A percentile compares a stretch with the other conserved stretches of the same genome.
phyloP scores from a whole-genome alignment of 2,329 filamentous ascomycete species.

The Pseudogymnoascus sp. region DNA sequence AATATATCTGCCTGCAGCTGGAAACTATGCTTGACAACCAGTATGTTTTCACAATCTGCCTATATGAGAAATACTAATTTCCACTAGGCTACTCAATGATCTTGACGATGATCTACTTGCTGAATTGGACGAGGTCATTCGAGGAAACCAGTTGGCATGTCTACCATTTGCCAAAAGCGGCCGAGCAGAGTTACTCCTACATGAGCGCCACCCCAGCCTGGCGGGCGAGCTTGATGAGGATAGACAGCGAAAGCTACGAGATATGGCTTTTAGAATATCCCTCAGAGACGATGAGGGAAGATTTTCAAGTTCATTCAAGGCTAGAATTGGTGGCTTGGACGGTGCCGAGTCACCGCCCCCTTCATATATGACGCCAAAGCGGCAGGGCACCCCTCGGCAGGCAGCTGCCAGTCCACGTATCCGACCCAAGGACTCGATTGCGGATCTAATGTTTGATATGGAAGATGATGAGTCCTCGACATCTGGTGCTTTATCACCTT shows the following conservation, averaged over 20 bases:
- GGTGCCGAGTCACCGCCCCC: conserved; percentile 36
- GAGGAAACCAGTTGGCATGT: conserved; percentile 70
- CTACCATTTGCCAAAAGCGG: conserved; percentile 72
- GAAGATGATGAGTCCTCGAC: conserved; percentile 48
- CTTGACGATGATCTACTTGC: conserved; percentile 75
- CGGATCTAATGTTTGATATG: conserved; percentile 89
- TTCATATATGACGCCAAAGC: conserved; percentile 36
- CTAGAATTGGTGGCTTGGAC: conserved; percentile 56
- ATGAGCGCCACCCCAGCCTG: conserved; percentile 37
- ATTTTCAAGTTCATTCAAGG: conserved; percentile 50
- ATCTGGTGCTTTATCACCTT: conserved; percentile 13
- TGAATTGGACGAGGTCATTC: conserved; percentile 73
- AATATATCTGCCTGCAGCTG: conserved; percentile 86
- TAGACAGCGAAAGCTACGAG: conserved; percentile 60
- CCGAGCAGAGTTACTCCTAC: conserved; percentile 56
- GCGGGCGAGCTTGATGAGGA: conserved; percentile 60
- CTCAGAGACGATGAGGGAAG: conserved; percentile 59
- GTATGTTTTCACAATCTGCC: conserved; percentile 25
- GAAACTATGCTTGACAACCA: conserved; percentile 90
- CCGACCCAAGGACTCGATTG: conserved; percentile 57
- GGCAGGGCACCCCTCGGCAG: conserved; percentile 39
- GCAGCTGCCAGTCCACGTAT: conserved; percentile 58
- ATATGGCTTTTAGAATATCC: conserved; percentile 60
- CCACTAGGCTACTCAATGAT: conserved; percentile 56
- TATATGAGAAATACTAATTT: conserved; percentile 17